Evolutionary conservation across 306 rosid species (phyloP), one percentile per base, ranked within the genome.

Genomic region (Spatholobus suberectus): DNA sequence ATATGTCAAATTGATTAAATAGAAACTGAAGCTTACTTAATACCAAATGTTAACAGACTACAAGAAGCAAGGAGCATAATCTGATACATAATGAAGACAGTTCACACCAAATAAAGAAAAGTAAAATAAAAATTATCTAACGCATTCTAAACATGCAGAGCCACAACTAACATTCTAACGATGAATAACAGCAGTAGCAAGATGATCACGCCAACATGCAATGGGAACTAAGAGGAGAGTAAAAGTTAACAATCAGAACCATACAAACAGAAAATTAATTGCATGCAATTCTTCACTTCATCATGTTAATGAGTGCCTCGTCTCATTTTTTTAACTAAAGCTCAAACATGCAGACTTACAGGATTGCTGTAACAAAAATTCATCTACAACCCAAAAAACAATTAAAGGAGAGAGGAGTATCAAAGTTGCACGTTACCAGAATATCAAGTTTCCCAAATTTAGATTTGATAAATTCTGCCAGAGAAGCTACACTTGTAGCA

Each of bases 381-480:
- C n/a, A 58, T 58, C 18, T 11, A 57, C 32, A 57, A 57, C 63
- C 15, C 4, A 24, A 1, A 11, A 49, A n/a, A 37, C 6, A 44
- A 9, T n/a, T n/a, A 65, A 1, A 15, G 20, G 7, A 5, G 29
- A 52, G 27, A 7, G 14, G 18, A 35, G 20, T n/a, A 49, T 18
- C 26, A 55, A 18, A 78, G 21, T 38, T 27, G 1, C 1, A 63
- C 6, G 49, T 82, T 82, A 86, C 89, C 89, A 87, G 74, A 44
- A 87, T 71, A 72, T 87, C 89, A 76, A 87, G 87, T 70, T 87
- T 83, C 3, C 87, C 83, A 37, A 83, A 87, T n/a, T 71, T 8
- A 2, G 83, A 76, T 63, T 71, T 76, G 75, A 87, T 2, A 34
- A 83, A 87, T 37, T 80, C 21, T 0, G 89, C 85, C 1, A 87